Conservation (phyloP, 257 asterid species). For the Gardenia jasminoides region DNA sequence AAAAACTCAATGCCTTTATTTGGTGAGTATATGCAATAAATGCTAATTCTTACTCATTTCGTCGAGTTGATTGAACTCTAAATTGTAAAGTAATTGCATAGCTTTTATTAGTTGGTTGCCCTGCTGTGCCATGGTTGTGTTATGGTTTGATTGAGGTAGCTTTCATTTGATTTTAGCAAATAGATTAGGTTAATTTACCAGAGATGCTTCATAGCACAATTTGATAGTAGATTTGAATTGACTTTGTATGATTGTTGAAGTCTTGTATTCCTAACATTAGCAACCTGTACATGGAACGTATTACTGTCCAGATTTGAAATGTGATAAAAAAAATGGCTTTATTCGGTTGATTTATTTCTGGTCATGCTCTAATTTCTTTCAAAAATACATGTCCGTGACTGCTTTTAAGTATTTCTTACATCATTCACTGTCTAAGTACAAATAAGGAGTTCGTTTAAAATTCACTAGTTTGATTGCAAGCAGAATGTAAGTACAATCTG, state of each 20-base stretch:
- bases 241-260: neutral
- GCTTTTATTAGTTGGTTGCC: neutral
- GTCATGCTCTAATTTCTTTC: too few relatives aligned
- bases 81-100: conserved; percentile 9
- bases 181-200: neutral
- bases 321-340: neutral
- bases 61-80: conserved; percentile 8
- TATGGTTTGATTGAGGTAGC: neutral
- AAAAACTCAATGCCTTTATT: conserved; percentile 35
- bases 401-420: neutral
- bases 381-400: neutral
- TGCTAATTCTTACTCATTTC: neutral
- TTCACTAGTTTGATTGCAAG: too few relatives aligned
- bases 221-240: neutral
- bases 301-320: too few relatives aligned
- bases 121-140: neutral
- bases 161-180: neutral
- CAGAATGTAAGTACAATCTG: too few relatives aligned
- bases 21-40: conserved; percentile 52
- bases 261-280: neutral
- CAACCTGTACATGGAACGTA: too few relatives aligned
- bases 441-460: too few relatives aligned
- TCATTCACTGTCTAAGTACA: neutral
- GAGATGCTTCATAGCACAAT: neutral
- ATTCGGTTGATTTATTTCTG: neutral